Percentiles rank a stretch among this genome's conserved stretches.
phyloP scores from a whole-genome alignment of 1,284 basidiomycete genomes.

The Moesziomyces antarcticus region DNA sequence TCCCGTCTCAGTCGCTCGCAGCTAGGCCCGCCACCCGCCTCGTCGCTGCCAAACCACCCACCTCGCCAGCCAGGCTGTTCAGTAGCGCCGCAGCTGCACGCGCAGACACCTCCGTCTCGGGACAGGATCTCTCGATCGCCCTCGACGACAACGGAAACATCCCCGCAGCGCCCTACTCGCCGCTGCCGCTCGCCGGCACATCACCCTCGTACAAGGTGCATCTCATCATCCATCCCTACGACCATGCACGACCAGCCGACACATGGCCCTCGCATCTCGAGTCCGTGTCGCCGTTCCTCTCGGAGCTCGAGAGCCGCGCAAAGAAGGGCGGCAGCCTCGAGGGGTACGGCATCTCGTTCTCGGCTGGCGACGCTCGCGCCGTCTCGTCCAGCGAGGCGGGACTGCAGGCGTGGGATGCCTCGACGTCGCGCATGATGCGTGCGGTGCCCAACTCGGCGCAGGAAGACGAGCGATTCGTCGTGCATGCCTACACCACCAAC shows the following conservation, averaged over 20 bases:
- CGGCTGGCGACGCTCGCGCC: conserved; percentile 27
- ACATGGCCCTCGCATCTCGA: conserved; percentile 62
- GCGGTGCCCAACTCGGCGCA: conserved; percentile 44
- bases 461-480: conserved; percentile 53
- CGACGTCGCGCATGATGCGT: conserved; percentile 49
- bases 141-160: conserved; percentile 49
- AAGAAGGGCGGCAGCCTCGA: conserved; percentile 52
- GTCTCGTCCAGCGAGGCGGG: neutral
- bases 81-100: conserved; percentile 1
- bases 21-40: conserved; percentile 1
- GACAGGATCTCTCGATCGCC: conserved; percentile 45
- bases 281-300: conserved; percentile 51
- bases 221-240: conserved; percentile 54
- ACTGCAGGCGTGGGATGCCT: conserved; percentile 53
- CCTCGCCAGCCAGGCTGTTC: conserved; percentile 11
- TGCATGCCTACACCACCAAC: conserved; percentile 50
- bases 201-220: conserved; percentile 59
- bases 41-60: neutral
- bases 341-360: conserved; percentile 58
- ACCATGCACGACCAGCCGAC: conserved; percentile 26
- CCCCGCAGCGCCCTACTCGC: conserved; percentile 56
- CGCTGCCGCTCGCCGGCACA: conserved; percentile 53
- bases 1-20: conserved; percentile 8
- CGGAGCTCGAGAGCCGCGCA: conserved; percentile 56
- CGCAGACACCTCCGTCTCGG: conserved; percentile 16